A percentile compares a stretch with the other conserved stretches of the same genome.
Evolutionary conservation across 176 grass and related monocot genomes (phyloP).

Genomic region (Zizania latifolia): DNA sequence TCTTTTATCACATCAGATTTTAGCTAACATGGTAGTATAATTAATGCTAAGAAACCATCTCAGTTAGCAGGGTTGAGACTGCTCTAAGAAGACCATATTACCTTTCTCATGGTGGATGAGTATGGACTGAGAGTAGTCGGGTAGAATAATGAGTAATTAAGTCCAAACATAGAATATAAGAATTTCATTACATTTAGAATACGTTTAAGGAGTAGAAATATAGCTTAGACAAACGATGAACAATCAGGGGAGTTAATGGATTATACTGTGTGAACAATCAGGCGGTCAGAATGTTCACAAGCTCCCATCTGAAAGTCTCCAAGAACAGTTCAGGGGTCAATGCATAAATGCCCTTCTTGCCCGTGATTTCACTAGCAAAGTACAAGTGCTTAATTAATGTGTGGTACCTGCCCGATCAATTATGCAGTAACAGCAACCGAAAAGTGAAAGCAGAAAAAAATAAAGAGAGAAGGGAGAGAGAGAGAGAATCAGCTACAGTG

Average conservation of each 20-base stretch:
- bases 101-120: no score
- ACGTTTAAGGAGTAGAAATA: no score
- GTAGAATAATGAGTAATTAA: no score
- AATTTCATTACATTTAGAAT: no score
- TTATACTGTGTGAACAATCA: neutral
- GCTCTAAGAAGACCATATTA: no score
- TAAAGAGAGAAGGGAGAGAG: neutral
- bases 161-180: no score
- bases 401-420: neutral
- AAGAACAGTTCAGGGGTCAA: conserved; percentile 18
- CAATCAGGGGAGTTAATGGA: neutral
- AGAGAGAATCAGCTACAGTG: conserved; percentile 4
- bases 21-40: no score
- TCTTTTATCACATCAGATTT: no score
- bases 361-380: conserved; percentile 17
- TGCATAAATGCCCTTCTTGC: conserved; percentile 1
- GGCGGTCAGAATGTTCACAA: neutral
- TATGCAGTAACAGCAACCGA: conserved; percentile 32
- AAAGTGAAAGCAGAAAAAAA: conserved; percentile 17
- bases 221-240: no score
- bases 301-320: neutral
- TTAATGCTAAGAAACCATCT: no score
- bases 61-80: no score
- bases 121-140: no score
- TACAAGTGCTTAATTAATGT: conserved; percentile 6